Percentiles rank a stretch among this genome's conserved stretches.
Evolutionary conservation across 2,329 filamentous ascomycete species (phyloP).

Genomic region (Stemphylium lycopersici): DNA sequence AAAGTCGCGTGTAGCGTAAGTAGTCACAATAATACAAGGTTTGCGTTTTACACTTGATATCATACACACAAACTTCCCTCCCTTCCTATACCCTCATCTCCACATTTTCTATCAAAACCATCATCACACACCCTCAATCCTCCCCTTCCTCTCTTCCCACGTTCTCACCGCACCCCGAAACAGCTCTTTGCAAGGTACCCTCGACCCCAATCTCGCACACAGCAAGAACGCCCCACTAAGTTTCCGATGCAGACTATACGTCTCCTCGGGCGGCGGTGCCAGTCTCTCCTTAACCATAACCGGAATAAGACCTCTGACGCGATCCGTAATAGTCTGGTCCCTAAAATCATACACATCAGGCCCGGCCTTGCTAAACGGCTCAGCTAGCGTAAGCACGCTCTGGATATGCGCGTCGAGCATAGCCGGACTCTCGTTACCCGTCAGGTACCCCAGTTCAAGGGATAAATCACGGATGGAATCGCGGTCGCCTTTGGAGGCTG

Average conservation of each 20-base stretch:
- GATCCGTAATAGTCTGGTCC: slow-evolving; percentile 94
- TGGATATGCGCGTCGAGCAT: slow-evolving; percentile 94
- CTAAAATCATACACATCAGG: slow-evolving; percentile 89
- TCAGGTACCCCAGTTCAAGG: slow-evolving; percentile 84
- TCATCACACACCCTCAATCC: neutral
- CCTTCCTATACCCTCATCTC: too few relatives aligned
- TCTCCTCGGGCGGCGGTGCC: slow-evolving; percentile 93
- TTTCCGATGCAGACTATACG: slow-evolving; percentile 93
- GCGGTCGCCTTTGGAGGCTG: slow-evolving; percentile 75
- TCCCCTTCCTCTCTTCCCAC: slow-evolving; percentile 34
- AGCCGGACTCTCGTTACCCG: slow-evolving; percentile 79
- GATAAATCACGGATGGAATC: slow-evolving; percentile 70
- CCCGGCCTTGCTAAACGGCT: slow-evolving; percentile 78
- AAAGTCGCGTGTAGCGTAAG: too few relatives aligned
- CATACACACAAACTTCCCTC: too few relatives aligned
- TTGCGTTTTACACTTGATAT: neutral
- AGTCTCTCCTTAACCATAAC: slow-evolving; percentile 90
- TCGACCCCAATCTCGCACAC: slow-evolving; percentile 83
- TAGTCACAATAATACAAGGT: too few relatives aligned
- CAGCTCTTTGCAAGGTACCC: slow-evolving; percentile 79
- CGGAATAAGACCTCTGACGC: slow-evolving; percentile 86
- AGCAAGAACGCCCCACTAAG: slow-evolving; percentile 92
- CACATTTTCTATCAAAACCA: too few relatives aligned
- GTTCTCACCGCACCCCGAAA: slow-evolving; percentile 66
- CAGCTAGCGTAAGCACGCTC: slow-evolving; percentile 86